Base-by-base conservation (phyloP, 2,329 filamentous ascomycete species). In the Fusarium praegraminearum region DNA sequence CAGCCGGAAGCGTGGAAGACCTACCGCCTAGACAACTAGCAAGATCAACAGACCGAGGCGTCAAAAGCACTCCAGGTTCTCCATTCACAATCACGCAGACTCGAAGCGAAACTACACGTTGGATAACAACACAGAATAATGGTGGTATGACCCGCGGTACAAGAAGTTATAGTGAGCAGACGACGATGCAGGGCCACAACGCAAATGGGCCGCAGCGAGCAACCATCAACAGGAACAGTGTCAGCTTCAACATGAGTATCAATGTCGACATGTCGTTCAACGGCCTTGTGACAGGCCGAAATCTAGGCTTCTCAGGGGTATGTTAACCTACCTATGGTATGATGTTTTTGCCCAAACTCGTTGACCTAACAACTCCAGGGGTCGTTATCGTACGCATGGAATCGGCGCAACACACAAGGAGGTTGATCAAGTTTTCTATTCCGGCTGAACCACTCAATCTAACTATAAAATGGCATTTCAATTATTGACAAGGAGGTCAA, bases 161-260 rank as follows among this genome's bases (percentile, higher is more conserved):
- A 9, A 69, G 70, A 24, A 58, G 61, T 28, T 33, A 67, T n/a
- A 66, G 62, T 10, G 62, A 72, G 38, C 71, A 73, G 38, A 70
- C 69, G 15, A 72, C 64, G 7, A 53, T 74, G 49, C 73, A 66
- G n/a, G 67, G 62, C 22, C 65, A 69, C 20, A 59, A 56, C 43
- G 9, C 55, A 33, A 65, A 61, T 18, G 47, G 28, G 26, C 54
- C 57, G 13, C 62, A 58, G 26, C 52, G 30, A 35, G 45, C 55
- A 13, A 62, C 65, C n/a, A 51, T 35, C 3, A 69, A 53, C 4
- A 62, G 68, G 20, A 74, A 71, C 32, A 70, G 67, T 16, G n/a
- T 75, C n/a, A 73, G 73, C 30, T 51, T 75, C 43, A 75, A 73
- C 33, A 73, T 75, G 71, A 75, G 67, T 32, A 41, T 75, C 30